Evolutionary conservation across 1,139 yeast genomes (phyloP), one percentile per base, ranked within the genome.

Genomic region (Geotrichum histeridarum): DNA sequence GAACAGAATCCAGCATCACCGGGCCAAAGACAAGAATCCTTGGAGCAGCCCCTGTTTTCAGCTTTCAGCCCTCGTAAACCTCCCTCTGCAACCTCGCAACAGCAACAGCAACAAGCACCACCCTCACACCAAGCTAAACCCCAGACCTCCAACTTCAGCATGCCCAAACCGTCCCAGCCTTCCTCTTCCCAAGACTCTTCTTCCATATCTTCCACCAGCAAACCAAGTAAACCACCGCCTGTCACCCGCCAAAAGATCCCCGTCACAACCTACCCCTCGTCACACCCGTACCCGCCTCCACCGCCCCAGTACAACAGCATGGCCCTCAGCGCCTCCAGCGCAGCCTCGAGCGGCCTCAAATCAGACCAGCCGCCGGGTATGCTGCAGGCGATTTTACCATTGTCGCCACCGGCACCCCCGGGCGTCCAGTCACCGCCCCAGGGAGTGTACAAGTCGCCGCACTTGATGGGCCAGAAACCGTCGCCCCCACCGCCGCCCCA

Each of bases 201-300:
- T 33, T 54, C 38, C 56, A 66, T 36, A 58, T 66, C 30, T 54
- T 64, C 22, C 52, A 14, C 27, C 17, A 9, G 32, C 32, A 14
- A 14, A 15, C 39, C 30, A 4, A 33, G 18, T 7, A 30, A 31
- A 32, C 51, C 7, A 22, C 42, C 39, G 1, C 41, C 11, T 8
- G 7, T 8, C 4, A 31, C 8, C 15, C 31, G 14, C n/a, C 44
- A 15, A 11, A 17, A 38, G 8, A 3, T 33, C 14, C 14, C n/a
- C 14, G 15, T 27, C 35, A 41, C 38, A 1, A 22, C 39, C 8
- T 42, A 41, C 37, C 42, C 42, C 7, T 42, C 11, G n/a, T 41
- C 51, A 18, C 46, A 31, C 15, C 51, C 46, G 9, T 48, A 41
- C 39, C 51, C 51, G 17, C 45, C 45, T 12, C 32, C 31, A 3